Base-by-base conservation (phyloP, 495 filamentous ascomycete species). In the Lasiosphaeria hispida region DNA sequence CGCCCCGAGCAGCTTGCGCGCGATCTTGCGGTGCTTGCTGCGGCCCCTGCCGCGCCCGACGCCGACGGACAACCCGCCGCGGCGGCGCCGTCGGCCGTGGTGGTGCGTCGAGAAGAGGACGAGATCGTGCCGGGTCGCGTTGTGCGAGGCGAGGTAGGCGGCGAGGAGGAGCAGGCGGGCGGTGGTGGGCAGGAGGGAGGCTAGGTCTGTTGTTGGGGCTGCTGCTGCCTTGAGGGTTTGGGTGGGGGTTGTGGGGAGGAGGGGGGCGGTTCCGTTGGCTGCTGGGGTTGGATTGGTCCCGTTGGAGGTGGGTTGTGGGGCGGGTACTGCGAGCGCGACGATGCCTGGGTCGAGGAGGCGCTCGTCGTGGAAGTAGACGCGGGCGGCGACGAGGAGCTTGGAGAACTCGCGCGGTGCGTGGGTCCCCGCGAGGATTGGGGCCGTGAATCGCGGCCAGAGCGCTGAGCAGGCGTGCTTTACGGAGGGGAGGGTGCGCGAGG, bases 111-210 rank as follows among this genome's bases (percentile, higher is more conserved):
- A 92, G 77, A 98, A 97, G 65, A 92, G 86, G 33, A 85, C 80
- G 1, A 84, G 78, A 70, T 98, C 94, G 38, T 87, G 81, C 41
- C 85, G 76, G 14, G 91, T 79, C 0, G 89, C 85, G 66, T 90
- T 97, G 75, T 92, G 89, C 4, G 92, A 96, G 58, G 93, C 90
- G 4, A 98, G 83, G 72, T 96, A 98, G 17, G 92, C 86, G 48
- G 92, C 88, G 38, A 93, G 82, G 11, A 98, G 81, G 55, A 97
- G 83, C 39, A 91, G 77, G 44, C 90, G 87, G 17, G 94, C 86
- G 65, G 89, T 91, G 61, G 90, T 88, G 10, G 92, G 90, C 19
- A 97, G 80, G 30, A 81, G 79, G 60, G 67, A 33, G 1, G 78
- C 70, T 1, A 74, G 65, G 60, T 70, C 72, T 3, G 66, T 38